Base-by-base conservation (phyloP, 345 rosid genomes). In the Jatropha curcas region DNA sequence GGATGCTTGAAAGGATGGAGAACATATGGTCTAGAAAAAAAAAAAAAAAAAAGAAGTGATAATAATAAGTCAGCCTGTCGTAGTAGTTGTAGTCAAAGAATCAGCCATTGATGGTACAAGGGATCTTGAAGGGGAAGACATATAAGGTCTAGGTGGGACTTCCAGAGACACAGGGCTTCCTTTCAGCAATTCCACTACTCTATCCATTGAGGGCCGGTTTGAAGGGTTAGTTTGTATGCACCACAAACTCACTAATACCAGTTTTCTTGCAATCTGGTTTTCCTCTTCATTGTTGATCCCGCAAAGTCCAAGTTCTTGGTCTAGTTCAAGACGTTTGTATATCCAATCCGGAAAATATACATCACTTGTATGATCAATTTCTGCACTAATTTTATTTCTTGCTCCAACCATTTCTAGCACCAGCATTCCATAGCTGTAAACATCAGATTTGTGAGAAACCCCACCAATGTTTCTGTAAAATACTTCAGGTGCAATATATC, bases 361-460 rank as follows among this genome's bases (percentile, higher is more conserved):
- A 19, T 48, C 52, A 6, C n/a, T 48, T 0, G 52, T 16, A 48
- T 48, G 14, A 48, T 48, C 52, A 48, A 35, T 52, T 14, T 4
- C 52, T 1, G 25, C 35, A 24, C 39, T 3, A 11, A 52, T 8
- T 11, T 46, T 60, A 16, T 28, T 46, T 34, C 75, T 71, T 45
- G 25, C 68, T 61, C 68, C 75, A 61, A 61, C 45, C 60, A 71
- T 69, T 17, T 69, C 72, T 8, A 71, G 5, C n/a, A 59, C 67
- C 7, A 71, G 20, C 74, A 71, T 71, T 0, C 74, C 67, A 5
- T 71, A 71, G 33, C 67, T 71, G 13, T 71, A 71, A 22, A 71
- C 67, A 60, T 71, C 74, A 46, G 58, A 71, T 2, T 71, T 71
- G 27, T 71, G 24, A 71, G 74, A 60, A 1, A 71, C 68, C 37